A percentile compares a stretch with the other conserved stretches of the same genome.
Conservation (phyloP, 1,284 basidiomycete genomes). For the Cutaneotrichosporon mucoides region DNA sequence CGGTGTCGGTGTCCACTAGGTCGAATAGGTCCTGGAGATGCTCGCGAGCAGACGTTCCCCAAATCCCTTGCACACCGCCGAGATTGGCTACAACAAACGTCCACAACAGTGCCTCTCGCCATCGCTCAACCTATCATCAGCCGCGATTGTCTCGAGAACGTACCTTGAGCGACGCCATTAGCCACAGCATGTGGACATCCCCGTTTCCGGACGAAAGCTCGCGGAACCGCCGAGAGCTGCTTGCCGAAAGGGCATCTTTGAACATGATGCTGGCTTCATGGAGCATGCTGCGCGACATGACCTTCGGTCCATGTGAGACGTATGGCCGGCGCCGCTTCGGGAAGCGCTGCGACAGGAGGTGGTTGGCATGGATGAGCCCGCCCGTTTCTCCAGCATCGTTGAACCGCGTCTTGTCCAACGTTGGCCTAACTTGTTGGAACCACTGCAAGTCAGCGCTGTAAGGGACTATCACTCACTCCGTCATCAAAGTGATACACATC, state of each 20-base stretch:
- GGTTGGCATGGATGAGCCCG: conserved; percentile 45
- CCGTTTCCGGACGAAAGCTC: conserved; percentile 36
- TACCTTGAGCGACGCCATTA: conserved; percentile 32
- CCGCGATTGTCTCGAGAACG: not conserved
- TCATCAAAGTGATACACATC: too few relatives aligned
- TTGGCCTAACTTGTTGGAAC: conserved; percentile 36
- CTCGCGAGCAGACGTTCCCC: conserved; percentile 16
- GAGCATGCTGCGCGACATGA: conserved; percentile 41
- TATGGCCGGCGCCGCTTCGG: conserved; percentile 41
- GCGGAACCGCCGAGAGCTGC: conserved; percentile 36
- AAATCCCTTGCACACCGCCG: conserved; percentile 26
- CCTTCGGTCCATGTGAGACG: conserved; percentile 44
- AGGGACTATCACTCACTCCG: not conserved
- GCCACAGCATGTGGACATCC: conserved; percentile 46
- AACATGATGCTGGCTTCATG: conserved; percentile 47
- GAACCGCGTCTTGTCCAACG: conserved; percentile 29
- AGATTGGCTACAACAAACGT: conserved; percentile 42
- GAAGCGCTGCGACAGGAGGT: conserved; percentile 40
- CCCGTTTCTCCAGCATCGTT: conserved; percentile 41
- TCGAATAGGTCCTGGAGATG: conserved; percentile 19
- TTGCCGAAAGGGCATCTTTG: conserved; percentile 29
- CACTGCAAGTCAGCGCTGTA: conserved; percentile 16
- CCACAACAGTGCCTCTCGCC: conserved; percentile 48
- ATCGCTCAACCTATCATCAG: conserved; percentile 38
- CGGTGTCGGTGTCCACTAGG: conserved; percentile 31